phyloP scores from a whole-genome alignment of 176 grass and related monocot species.

The Avena atlantica region DNA sequence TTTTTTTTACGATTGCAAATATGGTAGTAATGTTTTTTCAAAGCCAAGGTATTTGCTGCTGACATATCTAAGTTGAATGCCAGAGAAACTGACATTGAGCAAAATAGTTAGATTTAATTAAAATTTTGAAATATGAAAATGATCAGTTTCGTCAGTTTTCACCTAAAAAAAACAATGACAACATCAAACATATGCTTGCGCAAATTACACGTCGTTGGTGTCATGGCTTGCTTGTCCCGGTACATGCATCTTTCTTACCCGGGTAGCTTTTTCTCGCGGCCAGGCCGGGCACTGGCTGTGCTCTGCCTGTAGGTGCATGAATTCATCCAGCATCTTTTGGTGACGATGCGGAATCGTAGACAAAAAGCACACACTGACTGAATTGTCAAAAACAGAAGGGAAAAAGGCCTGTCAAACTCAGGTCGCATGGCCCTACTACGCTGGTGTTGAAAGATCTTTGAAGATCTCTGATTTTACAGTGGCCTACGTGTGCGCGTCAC shows the following conservation, averaged over 20 bases:
- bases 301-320: background rate
- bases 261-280: background rate
- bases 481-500: background rate
- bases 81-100: no score
- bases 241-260: background rate
- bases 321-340: background rate
- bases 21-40: no score
- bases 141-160: background rate
- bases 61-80: no score
- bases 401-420: background rate
- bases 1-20: no score
- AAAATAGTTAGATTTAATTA: no score
- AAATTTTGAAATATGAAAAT: background rate
- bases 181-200: background rate
- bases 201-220: background rate
- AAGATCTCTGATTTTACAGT: background rate
- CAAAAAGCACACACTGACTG: background rate
- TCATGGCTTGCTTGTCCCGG: background rate
- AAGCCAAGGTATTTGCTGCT: no score
- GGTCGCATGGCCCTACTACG: background rate
- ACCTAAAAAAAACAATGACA: background rate
- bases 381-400: background rate
- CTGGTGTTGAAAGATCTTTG: constrained; percentile 3
- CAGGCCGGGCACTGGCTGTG: background rate
- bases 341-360: background rate